Percentiles rank a stretch among this genome's conserved stretches.
phyloP scores from a whole-genome alignment of 1,284 basidiomycete species.

The Papiliotrema laurentii region DNA sequence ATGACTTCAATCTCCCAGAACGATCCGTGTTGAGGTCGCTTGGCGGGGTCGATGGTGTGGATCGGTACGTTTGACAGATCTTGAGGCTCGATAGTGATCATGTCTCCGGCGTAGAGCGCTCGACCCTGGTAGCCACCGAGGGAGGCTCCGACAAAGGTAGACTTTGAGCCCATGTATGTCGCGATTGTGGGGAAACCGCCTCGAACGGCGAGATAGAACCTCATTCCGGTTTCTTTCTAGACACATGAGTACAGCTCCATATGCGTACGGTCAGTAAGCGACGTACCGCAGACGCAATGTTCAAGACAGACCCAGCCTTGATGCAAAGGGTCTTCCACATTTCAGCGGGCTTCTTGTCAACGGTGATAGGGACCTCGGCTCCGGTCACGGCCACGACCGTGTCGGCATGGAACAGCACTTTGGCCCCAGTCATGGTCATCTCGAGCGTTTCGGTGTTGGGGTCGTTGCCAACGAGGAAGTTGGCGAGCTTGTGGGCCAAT shows the following conservation, averaged over 20 bases:
- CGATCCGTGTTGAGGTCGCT: conserved; percentile 4
- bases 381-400: conserved; percentile 60
- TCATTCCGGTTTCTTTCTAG: conserved; percentile 45
- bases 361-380: conserved; percentile 50
- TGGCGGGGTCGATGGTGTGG: neutral
- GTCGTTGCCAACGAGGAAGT: conserved; percentile 60
- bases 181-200: conserved; percentile 60
- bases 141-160: conserved; percentile 30
- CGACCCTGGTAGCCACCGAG: conserved; percentile 51
- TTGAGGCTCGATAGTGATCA: conserved; percentile 30
- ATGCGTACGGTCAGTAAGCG: neutral
- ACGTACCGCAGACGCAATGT: conserved; percentile 41
- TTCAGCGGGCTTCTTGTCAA: conserved; percentile 49
- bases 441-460: conserved; percentile 59
- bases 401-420: conserved; percentile 53
- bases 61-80: conserved; percentile 11
- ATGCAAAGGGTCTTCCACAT: conserved; percentile 57
- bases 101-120: conserved; percentile 50
- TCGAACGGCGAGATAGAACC: conserved; percentile 57
- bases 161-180: conserved; percentile 56
- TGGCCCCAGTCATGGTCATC: conserved; percentile 46
- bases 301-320: conserved; percentile 51
- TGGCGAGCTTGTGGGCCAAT: conserved; percentile 58
- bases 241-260: conserved; percentile 43
- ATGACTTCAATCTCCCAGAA: conserved; percentile 13